phyloP scores from a whole-genome alignment of 1,139 yeast genomes.

The Sugiyamaella xylanicola region DNA sequence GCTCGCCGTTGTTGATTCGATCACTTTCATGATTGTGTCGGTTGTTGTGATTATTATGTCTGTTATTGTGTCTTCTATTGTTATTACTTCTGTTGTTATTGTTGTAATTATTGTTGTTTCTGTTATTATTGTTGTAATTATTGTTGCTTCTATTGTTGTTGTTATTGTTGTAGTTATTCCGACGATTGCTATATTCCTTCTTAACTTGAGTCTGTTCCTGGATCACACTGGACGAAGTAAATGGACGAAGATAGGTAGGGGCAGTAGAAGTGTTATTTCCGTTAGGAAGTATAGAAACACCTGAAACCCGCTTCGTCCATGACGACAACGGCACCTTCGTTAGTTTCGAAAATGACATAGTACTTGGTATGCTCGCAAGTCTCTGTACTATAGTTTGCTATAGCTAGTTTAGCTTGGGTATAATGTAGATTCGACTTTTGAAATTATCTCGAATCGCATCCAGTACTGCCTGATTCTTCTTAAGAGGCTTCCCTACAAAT shows the following conservation, averaged over 20 bases:
- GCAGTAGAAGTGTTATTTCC: not conserved
- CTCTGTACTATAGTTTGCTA: too few relatives aligned
- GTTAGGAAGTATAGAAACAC: constrained; percentile 6
- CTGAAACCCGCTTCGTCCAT: constrained; percentile 15
- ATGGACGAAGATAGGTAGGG: not conserved
- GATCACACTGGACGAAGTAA: constrained; percentile 1
- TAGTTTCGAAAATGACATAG: constrained; percentile 15
- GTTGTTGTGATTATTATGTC: constrained; percentile 3
- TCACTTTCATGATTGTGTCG: not conserved
- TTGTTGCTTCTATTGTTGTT: not conserved
- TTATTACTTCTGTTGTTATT: not conserved
- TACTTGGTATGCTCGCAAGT: too few relatives aligned
- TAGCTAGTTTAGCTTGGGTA: too few relatives aligned
- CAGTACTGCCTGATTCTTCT: too few relatives aligned
- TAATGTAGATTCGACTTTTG: too few relatives aligned
- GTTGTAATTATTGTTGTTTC: not conserved
- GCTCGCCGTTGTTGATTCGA: not conserved
- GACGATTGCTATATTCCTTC: not conserved
- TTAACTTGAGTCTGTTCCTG: not conserved
- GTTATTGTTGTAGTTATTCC: not conserved
- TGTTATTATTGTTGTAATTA: not conserved
- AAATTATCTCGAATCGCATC: too few relatives aligned
- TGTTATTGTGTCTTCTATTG: not conserved
- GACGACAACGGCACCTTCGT: constrained; percentile 16
- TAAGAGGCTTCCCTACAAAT: not conserved